Evolutionary conservation across 2,329 filamentous ascomycete species (phyloP).

Genomic region (Penicillium sp.): DNA sequence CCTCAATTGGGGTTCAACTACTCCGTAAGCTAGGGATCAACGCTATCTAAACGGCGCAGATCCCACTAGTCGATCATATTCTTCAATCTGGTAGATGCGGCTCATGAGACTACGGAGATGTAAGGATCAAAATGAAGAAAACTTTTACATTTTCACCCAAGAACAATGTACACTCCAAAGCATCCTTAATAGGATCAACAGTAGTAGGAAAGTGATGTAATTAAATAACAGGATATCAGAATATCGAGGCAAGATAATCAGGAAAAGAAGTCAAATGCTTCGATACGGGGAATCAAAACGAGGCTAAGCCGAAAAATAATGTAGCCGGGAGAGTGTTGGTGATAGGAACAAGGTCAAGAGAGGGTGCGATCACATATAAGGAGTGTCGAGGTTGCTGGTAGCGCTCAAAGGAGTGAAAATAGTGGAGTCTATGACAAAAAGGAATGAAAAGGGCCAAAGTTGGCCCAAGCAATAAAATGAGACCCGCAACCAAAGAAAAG

Average conservation of each 20-base stretch:
- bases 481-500: slow-evolving; percentile 20
- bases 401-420: slow-evolving; percentile 16
- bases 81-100: background rate
- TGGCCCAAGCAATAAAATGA: slow-evolving; percentile 11
- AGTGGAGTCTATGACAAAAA: slow-evolving; percentile 18
- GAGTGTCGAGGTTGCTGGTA: slow-evolving; percentile 19
- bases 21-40: background rate
- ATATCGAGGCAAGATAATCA: slow-evolving; percentile 6
- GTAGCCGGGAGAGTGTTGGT: slow-evolving; percentile 5
- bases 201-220: slow-evolving; percentile 3
- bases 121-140: background rate
- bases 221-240: slow-evolving; percentile 16
- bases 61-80: background rate
- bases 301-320: slow-evolving; percentile 3
- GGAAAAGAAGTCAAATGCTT: slow-evolving; percentile 8
- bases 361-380: slow-evolving; percentile 13
- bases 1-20: background rate
- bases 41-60: background rate
- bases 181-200: background rate
- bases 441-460: slow-evolving; percentile 7
- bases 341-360: slow-evolving; percentile 7
- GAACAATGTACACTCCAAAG: background rate
- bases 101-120: background rate
- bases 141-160: background rate
- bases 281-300: slow-evolving; percentile 23